These are phyloP conservation scores for Fusarium temperatum DNA, from an alignment of 2,329 filamentous ascomycete species.

Conservation along the genomic window DNA sequence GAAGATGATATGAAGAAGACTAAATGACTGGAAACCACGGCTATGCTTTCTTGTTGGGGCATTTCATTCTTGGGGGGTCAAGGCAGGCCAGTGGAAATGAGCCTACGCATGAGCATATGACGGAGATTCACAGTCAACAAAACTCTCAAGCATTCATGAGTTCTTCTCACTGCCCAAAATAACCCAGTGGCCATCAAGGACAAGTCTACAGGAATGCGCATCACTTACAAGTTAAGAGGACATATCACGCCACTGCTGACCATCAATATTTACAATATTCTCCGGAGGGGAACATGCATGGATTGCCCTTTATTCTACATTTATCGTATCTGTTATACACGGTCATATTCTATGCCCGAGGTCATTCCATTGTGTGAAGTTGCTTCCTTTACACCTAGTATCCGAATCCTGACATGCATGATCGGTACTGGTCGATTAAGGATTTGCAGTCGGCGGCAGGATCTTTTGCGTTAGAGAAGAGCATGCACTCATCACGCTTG, in stretches of 20 bases:
- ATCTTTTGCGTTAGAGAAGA: constrained; percentile 87
- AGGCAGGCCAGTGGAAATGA: neutral
- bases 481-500: constrained; percentile 96
- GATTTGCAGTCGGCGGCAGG: constrained; percentile 85
- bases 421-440: constrained; percentile 85
- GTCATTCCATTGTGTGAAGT: neutral
- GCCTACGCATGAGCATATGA: neutral
- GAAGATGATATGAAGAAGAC: constrained; percentile 34
- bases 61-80: neutral
- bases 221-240: neutral
- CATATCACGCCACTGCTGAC: constrained; percentile 35
- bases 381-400: constrained; percentile 70
- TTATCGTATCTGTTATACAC: constrained; percentile 39
- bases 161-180: neutral
- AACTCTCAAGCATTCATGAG: neutral
- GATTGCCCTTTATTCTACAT: constrained; percentile 39
- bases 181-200: neutral
- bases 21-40: neutral
- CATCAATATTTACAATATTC: neutral
- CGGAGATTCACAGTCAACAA: neutral
- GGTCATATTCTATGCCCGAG: constrained; percentile 14
- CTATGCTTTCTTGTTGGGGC: neutral
- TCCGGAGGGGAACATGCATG: constrained; percentile 36
- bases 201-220: neutral
- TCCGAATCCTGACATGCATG: constrained; percentile 92